Evolutionary conservation across 352 stramenopile species (phyloP).

Genomic region (Globisporangium nunn): DNA sequence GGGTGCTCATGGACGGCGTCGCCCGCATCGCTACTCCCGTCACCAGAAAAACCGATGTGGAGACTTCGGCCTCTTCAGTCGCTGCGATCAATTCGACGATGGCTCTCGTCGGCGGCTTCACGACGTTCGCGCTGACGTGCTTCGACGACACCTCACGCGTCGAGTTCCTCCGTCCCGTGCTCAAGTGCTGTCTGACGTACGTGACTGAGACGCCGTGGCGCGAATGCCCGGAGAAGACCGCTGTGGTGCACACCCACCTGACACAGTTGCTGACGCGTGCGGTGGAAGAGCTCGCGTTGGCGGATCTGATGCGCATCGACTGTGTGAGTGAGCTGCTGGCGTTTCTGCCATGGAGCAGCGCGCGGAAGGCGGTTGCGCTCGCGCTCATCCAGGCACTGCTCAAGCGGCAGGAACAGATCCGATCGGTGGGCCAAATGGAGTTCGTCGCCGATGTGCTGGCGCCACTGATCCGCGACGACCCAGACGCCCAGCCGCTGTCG

Average conservation of each 20-base stretch:
- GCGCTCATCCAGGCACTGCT: constrained; percentile 43
- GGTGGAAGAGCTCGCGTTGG: constrained; percentile 23
- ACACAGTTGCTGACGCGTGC: constrained; percentile 13
- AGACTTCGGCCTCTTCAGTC: background rate
- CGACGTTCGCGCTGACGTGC: constrained; percentile 38
- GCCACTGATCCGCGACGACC: constrained; percentile 87
- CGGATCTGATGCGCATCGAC: constrained; percentile 31
- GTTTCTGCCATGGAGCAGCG: constrained; percentile 44
- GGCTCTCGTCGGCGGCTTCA: constrained; percentile 45
- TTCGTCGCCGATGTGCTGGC: constrained; percentile 74
- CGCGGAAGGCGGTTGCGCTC: constrained; percentile 45
- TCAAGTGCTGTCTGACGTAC: constrained; percentile 22
- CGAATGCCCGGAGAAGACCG: constrained; percentile 4
- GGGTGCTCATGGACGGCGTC: constrained; percentile 12
- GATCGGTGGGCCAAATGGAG: constrained; percentile 32
- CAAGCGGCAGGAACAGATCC: constrained; percentile 26
- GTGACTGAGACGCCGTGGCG: constrained; percentile 15
- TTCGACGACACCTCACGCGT: constrained; percentile 10
- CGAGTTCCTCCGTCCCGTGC: constrained; percentile 20
- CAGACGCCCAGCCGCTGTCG: constrained; percentile 23
- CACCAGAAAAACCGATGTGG: background rate
- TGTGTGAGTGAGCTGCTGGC: constrained; percentile 28
- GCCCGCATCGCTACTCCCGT: background rate
- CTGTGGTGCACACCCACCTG: constrained; percentile 5
- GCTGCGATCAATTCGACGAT: constrained; percentile 20